Conservation (phyloP, 495 filamentous ascomycete species). For the Podospora bellae-mahoneyi region DNA sequence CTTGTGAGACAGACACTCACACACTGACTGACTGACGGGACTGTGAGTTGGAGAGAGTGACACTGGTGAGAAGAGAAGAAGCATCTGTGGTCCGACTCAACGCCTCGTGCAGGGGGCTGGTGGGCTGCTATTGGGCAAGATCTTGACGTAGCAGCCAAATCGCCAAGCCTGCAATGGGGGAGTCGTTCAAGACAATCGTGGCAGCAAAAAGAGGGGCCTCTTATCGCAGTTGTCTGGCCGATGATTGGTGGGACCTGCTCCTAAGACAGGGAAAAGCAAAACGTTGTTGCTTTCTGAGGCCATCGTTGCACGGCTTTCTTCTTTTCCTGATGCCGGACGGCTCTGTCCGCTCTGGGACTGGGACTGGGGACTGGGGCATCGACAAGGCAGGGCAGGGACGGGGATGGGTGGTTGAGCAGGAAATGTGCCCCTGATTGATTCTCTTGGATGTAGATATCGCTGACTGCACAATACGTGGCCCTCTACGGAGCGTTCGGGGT, state of each 20-base stretch:
- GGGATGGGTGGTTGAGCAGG: neutral
- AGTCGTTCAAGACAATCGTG: slow-evolving; percentile 10
- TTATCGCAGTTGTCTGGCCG: slow-evolving; percentile 20
- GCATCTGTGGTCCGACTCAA: neutral
- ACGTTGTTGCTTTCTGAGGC: slow-evolving; percentile 5
- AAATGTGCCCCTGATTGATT: neutral
- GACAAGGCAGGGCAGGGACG: slow-evolving; percentile 1
- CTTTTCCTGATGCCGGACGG: slow-evolving; percentile 5
- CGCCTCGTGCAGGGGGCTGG: neutral
- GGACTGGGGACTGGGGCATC: neutral
- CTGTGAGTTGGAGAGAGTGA: neutral
- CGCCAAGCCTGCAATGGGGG: slow-evolving; percentile 19
- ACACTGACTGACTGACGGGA: no score
- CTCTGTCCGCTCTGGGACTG: slow-evolving; percentile 4
- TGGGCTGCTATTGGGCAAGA: slow-evolving; percentile 16
- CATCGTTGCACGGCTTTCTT: slow-evolving; percentile 1
- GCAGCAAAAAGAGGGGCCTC: slow-evolving; percentile 18
- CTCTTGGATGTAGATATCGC: neutral
- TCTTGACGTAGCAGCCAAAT: slow-evolving; percentile 28
- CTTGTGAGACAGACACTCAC: no score
- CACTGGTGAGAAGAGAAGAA: neutral
- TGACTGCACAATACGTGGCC: slow-evolving; percentile 4
- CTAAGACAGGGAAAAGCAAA: neutral
- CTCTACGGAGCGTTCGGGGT: neutral
- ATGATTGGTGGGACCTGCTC: slow-evolving; percentile 19